Evolutionary conservation across 2,329 filamentous ascomycete genomes (phyloP).

Genomic region (Huntiella abstrusa): DNA sequence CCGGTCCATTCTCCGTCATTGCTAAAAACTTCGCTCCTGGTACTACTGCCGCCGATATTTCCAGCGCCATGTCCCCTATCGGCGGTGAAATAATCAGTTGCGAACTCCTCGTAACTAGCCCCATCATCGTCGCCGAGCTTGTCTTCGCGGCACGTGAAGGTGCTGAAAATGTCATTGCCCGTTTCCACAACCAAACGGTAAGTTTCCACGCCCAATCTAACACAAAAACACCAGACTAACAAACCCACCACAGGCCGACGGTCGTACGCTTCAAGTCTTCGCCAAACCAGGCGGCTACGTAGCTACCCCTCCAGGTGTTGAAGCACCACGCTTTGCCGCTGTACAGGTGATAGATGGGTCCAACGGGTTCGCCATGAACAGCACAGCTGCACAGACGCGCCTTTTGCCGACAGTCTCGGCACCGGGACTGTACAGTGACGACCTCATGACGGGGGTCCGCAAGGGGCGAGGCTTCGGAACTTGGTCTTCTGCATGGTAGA

Average conservation of each 20-base stretch:
- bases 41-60: slow-evolving; percentile 65
- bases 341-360: slow-evolving; percentile 29
- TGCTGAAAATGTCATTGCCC: slow-evolving; percentile 54
- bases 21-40: slow-evolving; percentile 69
- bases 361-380: slow-evolving; percentile 30
- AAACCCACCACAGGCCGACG: slow-evolving; percentile 40
- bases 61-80: slow-evolving; percentile 61
- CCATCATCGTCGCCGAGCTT: slow-evolving; percentile 62
- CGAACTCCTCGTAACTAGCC: slow-evolving; percentile 44
- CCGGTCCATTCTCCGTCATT: slow-evolving; percentile 52
- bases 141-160: slow-evolving; percentile 53
- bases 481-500: slow-evolving; percentile 1
- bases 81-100: slow-evolving; percentile 51
- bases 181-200: slow-evolving; percentile 63
- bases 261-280: slow-evolving; percentile 54
- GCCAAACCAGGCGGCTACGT: slow-evolving; percentile 34
- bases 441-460: slow-evolving; percentile 17
- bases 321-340: slow-evolving; percentile 15
- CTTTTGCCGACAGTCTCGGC: not conserved
- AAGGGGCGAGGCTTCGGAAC: slow-evolving; percentile 13
- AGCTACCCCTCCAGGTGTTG: slow-evolving; percentile 14
- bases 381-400: slow-evolving; percentile 15
- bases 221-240: not conserved
- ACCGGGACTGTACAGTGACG: slow-evolving; percentile 34
- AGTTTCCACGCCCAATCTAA: slow-evolving; percentile 14